Base-by-base conservation (phyloP, 352 stramenopile species). In the Globisporangium perplexum region DNA sequence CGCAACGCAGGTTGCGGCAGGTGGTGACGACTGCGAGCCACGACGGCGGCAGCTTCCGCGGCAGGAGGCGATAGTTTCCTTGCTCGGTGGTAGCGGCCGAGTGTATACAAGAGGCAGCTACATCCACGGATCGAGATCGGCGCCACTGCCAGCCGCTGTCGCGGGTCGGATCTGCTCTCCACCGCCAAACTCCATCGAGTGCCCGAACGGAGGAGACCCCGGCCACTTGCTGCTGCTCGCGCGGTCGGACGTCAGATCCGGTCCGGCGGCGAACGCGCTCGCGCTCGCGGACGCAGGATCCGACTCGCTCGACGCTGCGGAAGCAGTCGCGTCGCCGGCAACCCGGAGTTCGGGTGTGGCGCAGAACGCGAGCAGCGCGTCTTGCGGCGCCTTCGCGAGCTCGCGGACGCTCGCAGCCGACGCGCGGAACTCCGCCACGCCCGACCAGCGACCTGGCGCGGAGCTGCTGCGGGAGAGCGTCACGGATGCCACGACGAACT, bases 341-440 rank as follows among this genome's bases (percentile, higher is more conserved):
- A 62, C 31, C 20, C 36, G 48, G 20, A 62, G 48, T 36, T 56
- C 15, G 10, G 15, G 12, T 5, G 18, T 33, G 3, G 65, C 71
- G 35, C 70, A 63, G 54, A 88, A 78, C 22, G 85, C 61, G 22
- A 41, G 41, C 17, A 69, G 38, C 1, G 68, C 65, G 26, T 83
- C 72, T 11, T 58, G 53, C 18, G 67, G 70, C 42, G 60, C 63
- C 31, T 72, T 79, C 22, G 66, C 47, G 28, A 90, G 71, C 52
- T 85, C 79, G 8, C 47, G 60, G 14, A 79, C 60, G 26, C 62
- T 73, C 24, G 67, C 51, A 20, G 55, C 53, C 5, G 72, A 72
- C 41, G 76, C 84, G 4, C 79, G 76, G 18, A 90, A 48, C 65
- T 90, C 76, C 17, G 79, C 56, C 18, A 74, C 24, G 6, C 76